phyloP scores from a whole-genome alignment of 2,329 filamentous ascomycete genomes.

The Beauveria varroae region DNA sequence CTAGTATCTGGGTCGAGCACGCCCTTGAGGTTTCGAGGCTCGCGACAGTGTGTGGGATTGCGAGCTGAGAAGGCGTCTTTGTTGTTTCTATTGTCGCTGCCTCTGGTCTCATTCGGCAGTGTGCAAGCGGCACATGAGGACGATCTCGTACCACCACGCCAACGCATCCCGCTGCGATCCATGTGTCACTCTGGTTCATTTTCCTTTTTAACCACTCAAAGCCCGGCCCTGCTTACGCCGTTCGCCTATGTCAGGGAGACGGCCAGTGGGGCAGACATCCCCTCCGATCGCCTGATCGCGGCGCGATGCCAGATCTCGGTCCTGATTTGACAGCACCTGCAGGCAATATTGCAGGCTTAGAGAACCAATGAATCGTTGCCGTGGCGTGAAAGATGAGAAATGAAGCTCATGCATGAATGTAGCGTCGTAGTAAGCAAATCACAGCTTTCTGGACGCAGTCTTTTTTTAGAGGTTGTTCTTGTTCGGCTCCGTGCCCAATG shows the following conservation, averaged over 20 bases:
- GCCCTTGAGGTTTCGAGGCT: neutral
- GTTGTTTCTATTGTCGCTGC: neutral
- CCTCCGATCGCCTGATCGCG: constrained; percentile 8
- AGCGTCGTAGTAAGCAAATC: too few species aligned
- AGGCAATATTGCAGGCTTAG: neutral
- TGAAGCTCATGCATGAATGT: neutral
- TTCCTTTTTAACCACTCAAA: neutral
- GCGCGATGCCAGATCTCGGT: constrained; percentile 5
- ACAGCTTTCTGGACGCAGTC: too few species aligned
- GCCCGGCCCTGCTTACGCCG: too few species aligned
- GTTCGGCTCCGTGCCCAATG: too few species aligned
- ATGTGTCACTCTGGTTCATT: too few species aligned
- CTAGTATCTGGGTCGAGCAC: too few species aligned
- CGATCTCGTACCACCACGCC: neutral
- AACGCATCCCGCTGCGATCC: neutral
- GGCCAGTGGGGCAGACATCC: neutral
- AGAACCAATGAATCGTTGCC: neutral
- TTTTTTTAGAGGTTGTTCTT: neutral
- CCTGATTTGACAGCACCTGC: constrained; percentile 2
- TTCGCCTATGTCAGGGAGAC: too few species aligned
- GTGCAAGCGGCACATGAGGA: neutral
- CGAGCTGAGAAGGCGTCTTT: neutral
- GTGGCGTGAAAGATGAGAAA: neutral
- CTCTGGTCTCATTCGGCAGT: neutral
- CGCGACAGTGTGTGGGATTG: neutral